These are phyloP conservation scores for Eimeria acervulina DNA, from an alignment of 169 alveolate species.

Conservation along the genomic window DNA sequence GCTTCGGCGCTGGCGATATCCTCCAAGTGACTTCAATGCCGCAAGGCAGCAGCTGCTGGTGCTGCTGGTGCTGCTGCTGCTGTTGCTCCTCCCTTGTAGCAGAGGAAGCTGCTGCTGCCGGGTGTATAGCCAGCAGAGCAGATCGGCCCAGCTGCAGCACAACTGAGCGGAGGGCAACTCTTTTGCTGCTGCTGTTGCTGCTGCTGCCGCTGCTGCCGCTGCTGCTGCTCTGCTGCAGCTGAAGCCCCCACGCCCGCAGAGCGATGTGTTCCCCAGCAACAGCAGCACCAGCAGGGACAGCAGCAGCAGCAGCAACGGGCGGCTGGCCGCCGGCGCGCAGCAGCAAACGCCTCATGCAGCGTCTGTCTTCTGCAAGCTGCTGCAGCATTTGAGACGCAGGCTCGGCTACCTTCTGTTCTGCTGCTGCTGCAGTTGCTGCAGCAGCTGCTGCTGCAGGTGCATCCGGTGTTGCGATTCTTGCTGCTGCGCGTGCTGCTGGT, in stretches of 20 bases:
- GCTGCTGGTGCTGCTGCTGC: conserved; percentile 48
- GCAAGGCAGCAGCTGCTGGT: conserved; percentile 25
- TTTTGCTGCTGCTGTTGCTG: conserved; percentile 61
- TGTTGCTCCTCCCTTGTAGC: neutral
- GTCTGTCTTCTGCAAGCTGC: conserved; percentile 23
- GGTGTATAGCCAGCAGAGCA: conserved; percentile 34
- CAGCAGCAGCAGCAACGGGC: conserved; percentile 64
- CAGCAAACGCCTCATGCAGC: conserved; percentile 49
- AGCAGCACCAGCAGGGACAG: conserved; percentile 61
- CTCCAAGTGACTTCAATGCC: conserved; percentile 51
- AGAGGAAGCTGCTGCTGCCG: conserved; percentile 31
- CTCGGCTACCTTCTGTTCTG: neutral
- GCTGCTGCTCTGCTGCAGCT: conserved; percentile 54
- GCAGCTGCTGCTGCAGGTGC: conserved; percentile 20
- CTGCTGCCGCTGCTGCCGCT: conserved; percentile 46
- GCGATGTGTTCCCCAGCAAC: conserved; percentile 18
- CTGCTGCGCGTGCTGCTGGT: conserved; percentile 31
- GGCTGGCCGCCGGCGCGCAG: conserved; percentile 49
- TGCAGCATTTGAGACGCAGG: conserved; percentile 34
- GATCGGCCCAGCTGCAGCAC: conserved; percentile 51
- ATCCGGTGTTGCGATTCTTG: neutral
- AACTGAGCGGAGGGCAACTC: neutral
- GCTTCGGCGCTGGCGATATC: neutral
- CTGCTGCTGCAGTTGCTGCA: conserved; percentile 71
- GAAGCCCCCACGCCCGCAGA: conserved; percentile 56